Base-by-base conservation (phyloP, 441 rosid species). In the Cnidoscolus chayamansa region DNA sequence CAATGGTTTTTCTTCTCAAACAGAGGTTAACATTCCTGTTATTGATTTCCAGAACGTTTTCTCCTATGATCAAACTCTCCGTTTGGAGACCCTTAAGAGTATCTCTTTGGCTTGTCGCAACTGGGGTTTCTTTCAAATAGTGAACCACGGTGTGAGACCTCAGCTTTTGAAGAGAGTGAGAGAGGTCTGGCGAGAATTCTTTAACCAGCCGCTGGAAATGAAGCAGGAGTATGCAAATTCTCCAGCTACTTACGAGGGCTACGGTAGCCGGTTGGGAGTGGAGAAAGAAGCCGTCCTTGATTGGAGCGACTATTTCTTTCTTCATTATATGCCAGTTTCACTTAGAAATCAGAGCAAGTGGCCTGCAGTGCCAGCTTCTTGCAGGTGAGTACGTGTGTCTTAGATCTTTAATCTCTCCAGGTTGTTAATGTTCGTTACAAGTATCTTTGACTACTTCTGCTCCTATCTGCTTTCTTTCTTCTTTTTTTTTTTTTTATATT, bases 81-180 rank as follows among this genome's bases (percentile, higher is more conserved):
- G 80, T 1, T 53, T 16, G 15, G 72, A 73, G 30, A 79, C 75
- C 54, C 63, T 79, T 16, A 63, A 53, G 30, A 61, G 11, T 43
- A 80, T 92, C 60, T 74, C 81, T 1, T 72, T 53, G 19, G 96
- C 94, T 16, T 86, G 94, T 69, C 74, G 83, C 1, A 85, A 85
- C 55, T 92, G 98, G 98, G 98, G 98, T 0, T 92, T 92, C 76
- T 92, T 92, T 80, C 96, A 92, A 71, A 89, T 87, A 16, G 77
- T 88, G 17, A 90, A 90, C 86, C 98, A 92, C 25, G 94, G 97
- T 0, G 87, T 92, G 7, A 77, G 70, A 64, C 86, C 78, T 10
- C 86, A 82, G 55, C 76, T 90, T 50, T 80, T 92, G 90, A 84
- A 81, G 75, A 77, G 61, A 13, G 84, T 86, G 1, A 80, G 91